These are phyloP conservation scores for Fomitiporia mediterranea DNA, from an alignment of 1,284 basidiomycete species.

Conservation along the genomic window DNA sequence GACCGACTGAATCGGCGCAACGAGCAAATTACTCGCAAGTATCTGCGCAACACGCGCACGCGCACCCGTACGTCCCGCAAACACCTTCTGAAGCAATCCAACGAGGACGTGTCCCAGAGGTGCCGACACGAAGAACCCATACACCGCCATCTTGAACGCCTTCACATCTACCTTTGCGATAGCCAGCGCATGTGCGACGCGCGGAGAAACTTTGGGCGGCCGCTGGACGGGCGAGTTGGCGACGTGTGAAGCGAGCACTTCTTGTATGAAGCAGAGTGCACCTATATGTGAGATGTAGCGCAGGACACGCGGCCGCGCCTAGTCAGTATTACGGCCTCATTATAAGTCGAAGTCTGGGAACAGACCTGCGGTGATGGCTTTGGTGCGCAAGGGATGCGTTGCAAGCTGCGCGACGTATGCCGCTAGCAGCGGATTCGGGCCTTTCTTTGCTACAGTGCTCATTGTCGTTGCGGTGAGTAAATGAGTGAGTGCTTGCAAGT, in stretches of 20 bases:
- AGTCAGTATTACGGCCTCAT: not conserved
- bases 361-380: constrained; percentile 64
- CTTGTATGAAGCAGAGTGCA: constrained; percentile 71
- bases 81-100: constrained; percentile 66
- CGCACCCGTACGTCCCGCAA: constrained; percentile 70
- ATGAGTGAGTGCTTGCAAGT: too few relatives aligned
- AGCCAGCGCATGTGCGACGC: constrained; percentile 49
- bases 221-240: constrained; percentile 52
- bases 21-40: constrained; percentile 71
- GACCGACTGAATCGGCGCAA: constrained; percentile 73
- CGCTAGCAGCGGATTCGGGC: constrained; percentile 51
- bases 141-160: constrained; percentile 78
- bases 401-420: constrained; percentile 62
- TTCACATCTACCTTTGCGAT: constrained; percentile 54
- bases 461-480: constrained; percentile 28
- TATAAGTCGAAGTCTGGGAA: constrained; percentile 15
- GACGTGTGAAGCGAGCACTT: constrained; percentile 70
- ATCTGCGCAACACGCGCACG: constrained; percentile 71
- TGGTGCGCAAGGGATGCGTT: constrained; percentile 67
- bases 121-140: constrained; percentile 83
- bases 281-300: too few relatives aligned
- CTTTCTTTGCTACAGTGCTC: constrained; percentile 29
- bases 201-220: constrained; percentile 50
- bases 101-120: constrained; percentile 76
- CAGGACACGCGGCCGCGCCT: constrained; percentile 1